These are phyloP conservation scores for Sphaceloma murrayae DNA, from an alignment of 2,329 filamentous ascomycete genomes.

Conservation along the genomic window DNA sequence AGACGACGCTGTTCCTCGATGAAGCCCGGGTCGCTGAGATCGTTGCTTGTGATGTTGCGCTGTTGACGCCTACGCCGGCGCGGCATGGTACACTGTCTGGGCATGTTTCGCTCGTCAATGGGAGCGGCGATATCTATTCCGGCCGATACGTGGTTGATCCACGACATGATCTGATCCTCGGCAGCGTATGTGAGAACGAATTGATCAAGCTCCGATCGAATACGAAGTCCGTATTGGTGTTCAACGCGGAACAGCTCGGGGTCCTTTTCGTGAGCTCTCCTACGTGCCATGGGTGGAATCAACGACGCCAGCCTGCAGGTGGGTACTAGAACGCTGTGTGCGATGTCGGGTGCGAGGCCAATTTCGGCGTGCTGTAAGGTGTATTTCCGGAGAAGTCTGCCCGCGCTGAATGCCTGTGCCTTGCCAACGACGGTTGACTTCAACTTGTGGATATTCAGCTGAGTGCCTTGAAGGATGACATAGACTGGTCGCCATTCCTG, in stretches of 20 bases:
- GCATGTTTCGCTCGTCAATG: slow-evolving; percentile 55
- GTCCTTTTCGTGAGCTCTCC: slow-evolving; percentile 37
- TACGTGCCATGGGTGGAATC: slow-evolving; percentile 32
- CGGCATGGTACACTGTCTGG: slow-evolving; percentile 39
- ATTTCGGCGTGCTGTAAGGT: slow-evolving; percentile 66
- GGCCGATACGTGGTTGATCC: slow-evolving; percentile 61
- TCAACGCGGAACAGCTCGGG: slow-evolving; percentile 38
- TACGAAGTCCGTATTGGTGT: slow-evolving; percentile 54
- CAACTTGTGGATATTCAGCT: slow-evolving; percentile 54
- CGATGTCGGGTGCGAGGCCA: slow-evolving; percentile 63
- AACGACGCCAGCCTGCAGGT: slow-evolving; percentile 38
- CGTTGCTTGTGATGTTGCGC: slow-evolving; percentile 24
- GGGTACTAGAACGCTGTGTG: slow-evolving; percentile 44
- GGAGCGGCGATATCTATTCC: slow-evolving; percentile 62
- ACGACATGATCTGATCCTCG: slow-evolving; percentile 55
- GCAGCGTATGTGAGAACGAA: slow-evolving; percentile 59
- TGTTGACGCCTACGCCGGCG: slow-evolving; percentile 30
- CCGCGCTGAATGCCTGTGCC: slow-evolving; percentile 38
- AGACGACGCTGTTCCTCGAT: slow-evolving; percentile 41
- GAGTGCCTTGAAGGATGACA: slow-evolving; percentile 57
- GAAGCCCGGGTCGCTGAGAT: slow-evolving; percentile 30
- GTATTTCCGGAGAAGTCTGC: slow-evolving; percentile 55
- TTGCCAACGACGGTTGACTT: slow-evolving; percentile 45
- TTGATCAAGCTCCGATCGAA: slow-evolving; percentile 64
- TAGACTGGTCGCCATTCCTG: slow-evolving; percentile 40